Base-by-base conservation (phyloP, 495 filamentous ascomycete genomes). In the Filosporella fistucella region DNA sequence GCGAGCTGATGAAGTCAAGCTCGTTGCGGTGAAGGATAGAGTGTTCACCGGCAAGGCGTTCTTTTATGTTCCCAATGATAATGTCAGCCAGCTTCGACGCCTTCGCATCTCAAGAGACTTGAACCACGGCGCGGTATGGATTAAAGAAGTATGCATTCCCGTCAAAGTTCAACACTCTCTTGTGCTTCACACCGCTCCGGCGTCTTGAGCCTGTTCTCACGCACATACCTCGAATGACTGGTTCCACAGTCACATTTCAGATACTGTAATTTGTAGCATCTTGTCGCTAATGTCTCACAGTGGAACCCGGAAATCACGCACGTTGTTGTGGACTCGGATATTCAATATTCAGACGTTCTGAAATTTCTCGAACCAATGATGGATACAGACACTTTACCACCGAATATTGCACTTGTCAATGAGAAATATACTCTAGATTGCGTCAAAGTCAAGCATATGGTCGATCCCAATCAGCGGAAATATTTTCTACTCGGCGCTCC, bases 381-480 rank as follows among this genome's bases (percentile, higher is more conserved):
- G 26, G 70, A 77, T 3, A 73, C 80, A 47, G 24, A 50, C 68
- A 16, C 46, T 55, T 42, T 44, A 32, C 44, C 53, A 39, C 10
- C n/a, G 23, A 39, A 49, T 47, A 34, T 57, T 11, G 59, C 80
- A 35, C 41, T 91, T 0, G 89, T 96, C 13, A 86, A 89, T 48
- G 88, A 93, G 42, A 64, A 69, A 2, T 98, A 89, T 57, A 80
- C 86, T 3, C 64, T 88, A 0, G 88, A 96, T 12, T 96, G 90
- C 45, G 79, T 93, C 26, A 66, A 69, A 23, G 84, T 75, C 47
- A 64, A 68, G 2, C 59, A 68, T 0, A 48, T 93, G 0, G 58
- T 91, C 3, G 76, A 81, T 49, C 66, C 78, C 3, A 60, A 64
- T 1, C 81, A 88, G 40, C 39, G 46, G 2, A 72, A 74, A 8